Percentiles rank a stretch among this genome's conserved stretches.
Conservation (phyloP, 257 asterid species). For the Solanum ossicruentum region DNA sequence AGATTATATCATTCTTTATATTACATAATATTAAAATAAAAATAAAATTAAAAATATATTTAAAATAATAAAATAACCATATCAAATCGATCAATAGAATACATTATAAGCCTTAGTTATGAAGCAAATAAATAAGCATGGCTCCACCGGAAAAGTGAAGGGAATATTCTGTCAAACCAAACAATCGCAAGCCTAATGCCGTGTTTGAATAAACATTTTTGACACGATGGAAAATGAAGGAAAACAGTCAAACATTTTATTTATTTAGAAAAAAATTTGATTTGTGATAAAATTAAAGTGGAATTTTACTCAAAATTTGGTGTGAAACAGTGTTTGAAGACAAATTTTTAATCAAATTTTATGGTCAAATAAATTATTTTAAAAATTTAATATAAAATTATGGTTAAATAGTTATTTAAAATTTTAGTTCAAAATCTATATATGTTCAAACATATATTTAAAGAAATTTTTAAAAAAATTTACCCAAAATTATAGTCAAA, state of each 20-base stretch:
- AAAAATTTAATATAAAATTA: no score
- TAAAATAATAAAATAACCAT: no score
- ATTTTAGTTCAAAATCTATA: no score
- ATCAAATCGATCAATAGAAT: no score
- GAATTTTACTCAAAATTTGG: background rate
- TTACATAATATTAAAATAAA: no score
- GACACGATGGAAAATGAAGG: background rate
- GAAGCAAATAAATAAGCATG: background rate
- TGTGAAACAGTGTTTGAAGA: background rate
- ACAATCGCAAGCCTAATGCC: background rate
- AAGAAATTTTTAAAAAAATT: no score
- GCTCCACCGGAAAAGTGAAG: background rate
- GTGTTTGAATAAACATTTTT: background rate
- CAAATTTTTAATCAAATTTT: background rate
- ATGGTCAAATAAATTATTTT: no score
- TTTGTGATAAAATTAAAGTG: background rate
- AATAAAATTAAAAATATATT: no score
- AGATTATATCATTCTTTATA: no score
- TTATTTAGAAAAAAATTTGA: background rate
- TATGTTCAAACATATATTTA: no score
- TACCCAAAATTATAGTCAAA: no score
- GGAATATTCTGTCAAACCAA: background rate
- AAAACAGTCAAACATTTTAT: background rate
- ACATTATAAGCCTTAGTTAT: background rate
- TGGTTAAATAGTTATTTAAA: no score